A percentile compares a stretch with the other conserved stretches of the same genome.
These are phyloP conservation scores for Citrullus amarus DNA, from an alignment of 306 rosid species.

Conservation along the genomic window DNA sequence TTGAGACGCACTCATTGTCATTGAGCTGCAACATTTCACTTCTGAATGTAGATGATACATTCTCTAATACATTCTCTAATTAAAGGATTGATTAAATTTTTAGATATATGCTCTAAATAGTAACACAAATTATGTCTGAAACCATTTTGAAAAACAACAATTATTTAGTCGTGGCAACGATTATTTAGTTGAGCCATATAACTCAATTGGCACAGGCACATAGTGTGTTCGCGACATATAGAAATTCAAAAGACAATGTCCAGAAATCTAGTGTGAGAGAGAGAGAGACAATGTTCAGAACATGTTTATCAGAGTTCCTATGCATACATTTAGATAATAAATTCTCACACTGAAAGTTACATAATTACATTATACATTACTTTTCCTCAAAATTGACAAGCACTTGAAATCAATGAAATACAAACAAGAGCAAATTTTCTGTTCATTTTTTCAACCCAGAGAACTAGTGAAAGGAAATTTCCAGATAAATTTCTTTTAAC, in stretches of 20 bases:
- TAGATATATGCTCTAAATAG: neutral
- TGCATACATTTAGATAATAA: neutral
- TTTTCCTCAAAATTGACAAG: constrained; percentile 2
- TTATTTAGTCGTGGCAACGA: neutral
- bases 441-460: constrained; percentile 18
- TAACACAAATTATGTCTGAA: neutral
- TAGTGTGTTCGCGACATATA: too few relatives aligned
- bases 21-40: neutral
- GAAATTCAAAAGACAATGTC: too few relatives aligned
- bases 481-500: constrained; percentile 28
- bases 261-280: too few relatives aligned
- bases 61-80: too few relatives aligned
- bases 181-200: too few relatives aligned
- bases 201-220: too few relatives aligned
- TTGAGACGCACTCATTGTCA: neutral
- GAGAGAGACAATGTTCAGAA: neutral
- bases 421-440: constrained; percentile 27
- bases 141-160: neutral
- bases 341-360: constrained; percentile 8
- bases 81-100: neutral
- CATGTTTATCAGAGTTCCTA: neutral
- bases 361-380: constrained; percentile 1
- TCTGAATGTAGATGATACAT: neutral
- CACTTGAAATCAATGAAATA: constrained; percentile 20
- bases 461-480: neutral